These are phyloP conservation scores for Crithidia thermophila DNA, from an alignment of 208 protist genomes.

Conservation along the genomic window DNA sequence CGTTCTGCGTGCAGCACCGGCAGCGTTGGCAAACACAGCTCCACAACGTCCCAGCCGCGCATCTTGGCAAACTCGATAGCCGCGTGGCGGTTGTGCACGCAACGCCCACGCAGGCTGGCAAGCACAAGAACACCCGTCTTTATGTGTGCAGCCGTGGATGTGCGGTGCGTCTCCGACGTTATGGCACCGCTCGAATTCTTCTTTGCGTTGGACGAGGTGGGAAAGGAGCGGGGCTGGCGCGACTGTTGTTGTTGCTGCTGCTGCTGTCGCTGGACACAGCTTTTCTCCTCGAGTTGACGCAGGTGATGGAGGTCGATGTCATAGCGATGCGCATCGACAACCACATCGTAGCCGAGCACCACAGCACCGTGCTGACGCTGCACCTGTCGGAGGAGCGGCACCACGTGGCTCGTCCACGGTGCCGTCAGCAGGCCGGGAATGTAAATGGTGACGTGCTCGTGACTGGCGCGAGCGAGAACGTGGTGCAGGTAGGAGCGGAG, in stretches of 20 bases:
- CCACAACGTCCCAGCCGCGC: slow-evolving; percentile 25
- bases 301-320: slow-evolving; percentile 25
- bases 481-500: slow-evolving; percentile 17
- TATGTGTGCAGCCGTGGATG: too few species aligned
- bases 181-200: too few species aligned
- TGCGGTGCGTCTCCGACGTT: too few species aligned
- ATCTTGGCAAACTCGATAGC: slow-evolving; percentile 19
- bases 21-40: slow-evolving; percentile 32
- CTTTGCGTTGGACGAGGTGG: too few species aligned
- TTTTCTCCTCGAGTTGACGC: background rate
- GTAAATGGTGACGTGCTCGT: slow-evolving; percentile 14
- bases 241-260: background rate
- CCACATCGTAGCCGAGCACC: slow-evolving; percentile 30
- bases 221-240: background rate
- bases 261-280: background rate
- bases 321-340: slow-evolving; percentile 17
- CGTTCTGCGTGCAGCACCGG: background rate
- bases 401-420: slow-evolving; percentile 25
- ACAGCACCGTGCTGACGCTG: slow-evolving; percentile 1
- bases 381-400: slow-evolving; percentile 9
- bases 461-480: background rate
- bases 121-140: slow-evolving; percentile 9
- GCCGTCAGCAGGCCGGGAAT: slow-evolving; percentile 32
- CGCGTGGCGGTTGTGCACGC: slow-evolving; percentile 12
- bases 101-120: slow-evolving; percentile 18